Percentiles rank a stretch among this genome's conserved stretches.
phyloP scores from a whole-genome alignment of 257 asterid genomes.

The Salvia hispanica region DNA sequence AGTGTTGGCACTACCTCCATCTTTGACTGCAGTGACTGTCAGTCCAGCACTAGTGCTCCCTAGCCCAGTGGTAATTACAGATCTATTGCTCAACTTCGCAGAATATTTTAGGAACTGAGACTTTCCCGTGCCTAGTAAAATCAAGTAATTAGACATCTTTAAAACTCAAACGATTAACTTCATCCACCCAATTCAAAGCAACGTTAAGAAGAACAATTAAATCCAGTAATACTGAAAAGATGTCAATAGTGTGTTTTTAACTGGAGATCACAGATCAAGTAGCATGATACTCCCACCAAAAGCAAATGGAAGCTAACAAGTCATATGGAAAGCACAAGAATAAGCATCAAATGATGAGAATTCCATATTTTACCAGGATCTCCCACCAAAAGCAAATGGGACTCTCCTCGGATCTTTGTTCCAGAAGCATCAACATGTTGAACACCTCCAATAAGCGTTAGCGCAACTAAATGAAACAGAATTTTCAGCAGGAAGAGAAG shows the following conservation, averaged over 20 bases:
- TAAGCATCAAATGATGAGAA: slow-evolving; percentile 4
- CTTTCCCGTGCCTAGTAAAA: slow-evolving; percentile 83
- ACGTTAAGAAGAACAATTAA: slow-evolving; percentile 1
- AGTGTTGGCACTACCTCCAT: slow-evolving; percentile 83
- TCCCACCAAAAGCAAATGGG: slow-evolving; percentile 97
- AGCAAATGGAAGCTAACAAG: slow-evolving; percentile 13
- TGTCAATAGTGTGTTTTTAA: background rate
- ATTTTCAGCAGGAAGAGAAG: slow-evolving; percentile 26
- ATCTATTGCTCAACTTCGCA: slow-evolving; percentile 92
- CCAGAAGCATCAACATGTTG: slow-evolving; percentile 97
- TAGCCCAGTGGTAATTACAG: slow-evolving; percentile 94
- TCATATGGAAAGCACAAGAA: slow-evolving; percentile 26
- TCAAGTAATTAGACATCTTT: slow-evolving; percentile 31
- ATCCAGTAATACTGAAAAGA: slow-evolving; percentile 5
- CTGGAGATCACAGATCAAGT: slow-evolving; percentile 18
- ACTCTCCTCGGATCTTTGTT: slow-evolving; percentile 94
- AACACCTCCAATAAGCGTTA: slow-evolving; percentile 94
- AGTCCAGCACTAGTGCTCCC: slow-evolving; percentile 99
- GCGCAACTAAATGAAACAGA: slow-evolving; percentile 62
- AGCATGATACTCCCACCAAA: slow-evolving; percentile 8
- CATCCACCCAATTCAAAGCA: slow-evolving; percentile 3
- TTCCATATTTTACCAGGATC: slow-evolving; percentile 80
- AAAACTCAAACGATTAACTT: slow-evolving; percentile 1
- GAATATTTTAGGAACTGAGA: slow-evolving; percentile 96
- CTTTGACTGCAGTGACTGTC: slow-evolving; percentile 99